Base-by-base conservation (phyloP, 257 asterid genomes). In the Ajuga chamaepitys region DNA sequence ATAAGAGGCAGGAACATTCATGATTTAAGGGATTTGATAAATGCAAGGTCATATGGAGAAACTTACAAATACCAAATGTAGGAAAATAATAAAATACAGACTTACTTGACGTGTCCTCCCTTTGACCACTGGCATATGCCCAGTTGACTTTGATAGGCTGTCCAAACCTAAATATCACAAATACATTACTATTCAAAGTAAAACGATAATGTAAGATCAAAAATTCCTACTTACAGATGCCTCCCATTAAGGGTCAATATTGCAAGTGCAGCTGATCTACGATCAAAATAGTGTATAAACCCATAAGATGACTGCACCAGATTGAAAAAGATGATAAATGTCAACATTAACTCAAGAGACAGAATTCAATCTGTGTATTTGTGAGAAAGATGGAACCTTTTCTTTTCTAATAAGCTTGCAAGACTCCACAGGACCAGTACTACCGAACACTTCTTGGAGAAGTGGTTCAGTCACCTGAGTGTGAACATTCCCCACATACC, bases 131-230 rank as follows among this genome's bases (percentile, higher is more conserved):
- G 54, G 90, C 92, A 80, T 80, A 92, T 30, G 97, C 98, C 95
- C 95, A 92, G 72, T 88, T 91, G 47, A 91, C 98, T 79, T 91
- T 91, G 61, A 91, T 91, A 58, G 96, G 95, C 74, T 88, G 96
- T 73, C 98, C 98, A 81, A 91, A 91, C 83, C 98, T 91, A 83
- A 48, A 70, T 67, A 55, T 6, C 46, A 50, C 46, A 61, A 75
- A 68, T 9, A 61, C 9, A 44, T 66, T 17, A 45, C 14, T 26
- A 20, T 35, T 21, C 30, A 22, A 42, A 69, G 64, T 51, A 28
- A 54, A 64, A 24, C 5, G 24, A 69, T 17, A 58, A 57, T 38
- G 9, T 13, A 35, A 72, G 26, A 40, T 54, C 57, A n/a, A 50
- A 42, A 24, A 67, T 25, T 59, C 57, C 64, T 25, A 87, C 97